Conservation (phyloP, 768 basidiomycete genomes). For the Polyporus arcularius region DNA sequence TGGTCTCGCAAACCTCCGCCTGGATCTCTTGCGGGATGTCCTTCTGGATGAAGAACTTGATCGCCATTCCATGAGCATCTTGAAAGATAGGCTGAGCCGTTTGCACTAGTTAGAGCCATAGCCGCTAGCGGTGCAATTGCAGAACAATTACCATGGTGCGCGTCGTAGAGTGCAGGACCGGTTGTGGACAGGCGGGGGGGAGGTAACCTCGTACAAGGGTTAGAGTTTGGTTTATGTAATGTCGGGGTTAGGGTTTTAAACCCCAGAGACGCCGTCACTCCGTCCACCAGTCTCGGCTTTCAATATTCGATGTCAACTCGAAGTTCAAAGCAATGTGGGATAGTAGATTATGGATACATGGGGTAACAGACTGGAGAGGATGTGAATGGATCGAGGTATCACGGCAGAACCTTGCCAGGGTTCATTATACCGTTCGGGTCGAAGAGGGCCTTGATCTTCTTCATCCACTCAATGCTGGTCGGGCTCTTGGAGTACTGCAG, state of each 20-base stretch:
- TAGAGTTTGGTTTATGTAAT: conserved; percentile 24
- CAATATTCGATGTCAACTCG: too few relatives aligned
- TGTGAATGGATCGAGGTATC: neutral
- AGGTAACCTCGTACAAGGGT: conserved; percentile 27
- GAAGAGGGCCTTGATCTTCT: conserved; percentile 82
- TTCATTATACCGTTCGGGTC: conserved; percentile 94
- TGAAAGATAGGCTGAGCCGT: conserved; percentile 66
- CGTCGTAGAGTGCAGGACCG: neutral
- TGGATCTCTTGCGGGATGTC: conserved; percentile 69
- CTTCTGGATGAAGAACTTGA: conserved; percentile 87
- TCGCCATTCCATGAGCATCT: conserved; percentile 60
- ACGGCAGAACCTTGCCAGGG: conserved; percentile 74
- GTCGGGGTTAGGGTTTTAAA: conserved; percentile 25
- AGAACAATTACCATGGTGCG: conserved; percentile 18
- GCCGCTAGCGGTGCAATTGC: neutral
- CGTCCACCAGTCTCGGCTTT: too few relatives aligned
- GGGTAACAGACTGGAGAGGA: neutral
- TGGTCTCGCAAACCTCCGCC: conserved; percentile 72
- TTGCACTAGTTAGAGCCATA: neutral
- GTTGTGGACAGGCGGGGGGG: conserved; percentile 1
- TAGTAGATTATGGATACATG: conserved; percentile 8
- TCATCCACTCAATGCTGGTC: conserved; percentile 86
- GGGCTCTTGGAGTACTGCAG: conserved; percentile 84
- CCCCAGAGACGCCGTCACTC: conserved; percentile 11
- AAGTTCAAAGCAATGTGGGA: neutral